These are phyloP conservation scores for Teratosphaeria destructans DNA, from an alignment of 2,329 filamentous ascomycete genomes.

Conservation along the genomic window DNA sequence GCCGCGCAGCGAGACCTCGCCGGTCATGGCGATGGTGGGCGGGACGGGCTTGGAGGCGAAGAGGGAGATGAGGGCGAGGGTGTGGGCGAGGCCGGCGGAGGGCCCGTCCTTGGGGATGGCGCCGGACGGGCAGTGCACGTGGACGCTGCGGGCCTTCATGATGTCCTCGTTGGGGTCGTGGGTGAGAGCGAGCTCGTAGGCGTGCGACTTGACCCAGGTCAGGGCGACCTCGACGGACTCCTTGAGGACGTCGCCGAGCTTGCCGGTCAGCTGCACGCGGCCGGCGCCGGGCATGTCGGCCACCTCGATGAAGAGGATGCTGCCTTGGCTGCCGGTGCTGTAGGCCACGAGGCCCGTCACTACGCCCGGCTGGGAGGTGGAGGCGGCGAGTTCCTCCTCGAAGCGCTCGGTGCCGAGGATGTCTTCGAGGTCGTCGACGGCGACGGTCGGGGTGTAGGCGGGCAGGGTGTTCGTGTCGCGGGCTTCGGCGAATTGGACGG, in stretches of 20 bases:
- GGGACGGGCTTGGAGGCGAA: conserved; percentile 80
- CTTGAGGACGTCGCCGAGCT: conserved; percentile 91
- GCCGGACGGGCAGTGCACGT: conserved; percentile 91
- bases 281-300: conserved; percentile 93
- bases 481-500: conserved; percentile 87
- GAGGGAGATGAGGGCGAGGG: conserved; percentile 81
- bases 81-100: conserved; percentile 81
- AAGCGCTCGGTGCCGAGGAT: conserved; percentile 90
- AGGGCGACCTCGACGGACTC: conserved; percentile 94
- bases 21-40: conserved; percentile 90
- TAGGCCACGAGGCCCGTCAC: conserved; percentile 96
- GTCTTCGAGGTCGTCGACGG: conserved; percentile 70
- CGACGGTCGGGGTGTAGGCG: conserved; percentile 61
- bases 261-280: conserved; percentile 87
- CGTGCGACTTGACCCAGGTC: conserved; percentile 94
- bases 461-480: conserved; percentile 59
- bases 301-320: conserved; percentile 96
- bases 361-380: conserved; percentile 69
- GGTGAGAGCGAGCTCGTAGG: conserved; percentile 78
- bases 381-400: conserved; percentile 91
- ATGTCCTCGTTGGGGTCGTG: conserved; percentile 76
- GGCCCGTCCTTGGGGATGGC: conserved; percentile 90
- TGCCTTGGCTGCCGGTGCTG: conserved; percentile 81
- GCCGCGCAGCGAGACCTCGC: conserved; percentile 68
- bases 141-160: conserved; percentile 88